Evolutionary conservation across 768 basidiomycete genomes (phyloP), one percentile per base, ranked within the genome.

Genomic region (Phanerodontia chrysosporium): DNA sequence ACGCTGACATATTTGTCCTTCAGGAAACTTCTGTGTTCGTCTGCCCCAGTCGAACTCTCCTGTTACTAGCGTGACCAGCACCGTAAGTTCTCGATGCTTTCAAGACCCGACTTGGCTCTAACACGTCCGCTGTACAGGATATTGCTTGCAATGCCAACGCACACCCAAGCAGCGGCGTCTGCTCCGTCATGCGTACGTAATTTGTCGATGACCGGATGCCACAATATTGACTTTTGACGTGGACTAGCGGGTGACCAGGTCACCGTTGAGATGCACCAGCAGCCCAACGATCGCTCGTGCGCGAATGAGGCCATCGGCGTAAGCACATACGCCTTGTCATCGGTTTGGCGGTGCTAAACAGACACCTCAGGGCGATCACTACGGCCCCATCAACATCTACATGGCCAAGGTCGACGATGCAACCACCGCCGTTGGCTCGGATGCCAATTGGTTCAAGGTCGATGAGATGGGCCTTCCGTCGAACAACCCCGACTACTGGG

Each of bases 211-310:
- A 45, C 29, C 53, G 52, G 16, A 46, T 44, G 1, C 3, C 13
- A 4, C 25, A 9, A 42, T 18, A 5, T 13, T 6, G 16, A 5
- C 45, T 6, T 3, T 10, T 46, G 28, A 16, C 18, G 6, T 27
- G 1, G 22, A 24, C 10, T 49, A 78, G 80, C 80, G 56, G 80
- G 80, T 4, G 78, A 78, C 61, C 64, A 62, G 10, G 70, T 81
- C 46, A 78, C 79, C 16, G 80, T 81, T 21, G 81, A 83, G 67
- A 82, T 82, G 80, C 79, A 83, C 64, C 78, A 79, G 65, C 79
- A 82, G 66, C 77, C 78, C 4, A 72, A 69, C 36, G 74, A 80
- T 49, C 76, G 80, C 36, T 72, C 72, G 2, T 83, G 81, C 62
- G 65, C 71, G 7, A 75, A 71, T 57, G 73, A 82, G 61, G 80